Evolutionary conservation across 805 yeast species (phyloP).

Genomic region (Candida qinlingensis): DNA sequence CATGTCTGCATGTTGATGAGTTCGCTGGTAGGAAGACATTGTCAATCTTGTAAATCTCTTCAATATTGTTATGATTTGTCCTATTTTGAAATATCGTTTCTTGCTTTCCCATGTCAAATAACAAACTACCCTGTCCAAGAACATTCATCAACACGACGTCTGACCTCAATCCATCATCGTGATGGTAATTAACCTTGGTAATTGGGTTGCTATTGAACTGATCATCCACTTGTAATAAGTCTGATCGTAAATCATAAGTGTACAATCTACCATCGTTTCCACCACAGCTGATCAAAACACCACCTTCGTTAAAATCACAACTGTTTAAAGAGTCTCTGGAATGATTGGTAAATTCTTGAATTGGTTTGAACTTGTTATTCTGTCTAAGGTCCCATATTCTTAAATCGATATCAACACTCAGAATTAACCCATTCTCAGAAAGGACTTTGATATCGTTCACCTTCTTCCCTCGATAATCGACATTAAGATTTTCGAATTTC

Average conservation of each 20-base stretch:
- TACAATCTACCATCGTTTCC: slow-evolving; percentile 21
- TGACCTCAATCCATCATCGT: neutral
- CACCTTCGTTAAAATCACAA: slow-evolving; percentile 4
- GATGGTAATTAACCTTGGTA: slow-evolving; percentile 5
- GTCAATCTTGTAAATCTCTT: slow-evolving; percentile 11
- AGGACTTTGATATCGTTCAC: slow-evolving; percentile 10
- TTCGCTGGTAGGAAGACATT: neutral
- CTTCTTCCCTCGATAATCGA: slow-evolving; percentile 6
- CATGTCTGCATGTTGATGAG: neutral
- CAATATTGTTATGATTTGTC: neutral
- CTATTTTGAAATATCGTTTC: neutral
- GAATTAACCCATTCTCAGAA: slow-evolving; percentile 11
- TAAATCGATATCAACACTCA: slow-evolving; percentile 20
- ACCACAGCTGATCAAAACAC: slow-evolving; percentile 10
- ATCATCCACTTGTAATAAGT: slow-evolving; percentile 9
- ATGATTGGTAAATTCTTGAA: slow-evolving; percentile 28
- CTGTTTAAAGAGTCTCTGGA: slow-evolving; percentile 26
- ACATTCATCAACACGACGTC: slow-evolving; percentile 6
- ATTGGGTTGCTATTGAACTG: slow-evolving; percentile 5
- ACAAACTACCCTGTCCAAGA: neutral
- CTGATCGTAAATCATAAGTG: slow-evolving; percentile 20
- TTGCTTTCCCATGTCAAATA: slow-evolving; percentile 3
- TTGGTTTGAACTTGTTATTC: slow-evolving; percentile 22
- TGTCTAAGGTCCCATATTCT: slow-evolving; percentile 15
- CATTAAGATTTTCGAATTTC: slow-evolving; percentile 4